These are phyloP conservation scores for Chlorencoelia australis DNA, from an alignment of 2,329 filamentous ascomycete species.

Conservation along the genomic window DNA sequence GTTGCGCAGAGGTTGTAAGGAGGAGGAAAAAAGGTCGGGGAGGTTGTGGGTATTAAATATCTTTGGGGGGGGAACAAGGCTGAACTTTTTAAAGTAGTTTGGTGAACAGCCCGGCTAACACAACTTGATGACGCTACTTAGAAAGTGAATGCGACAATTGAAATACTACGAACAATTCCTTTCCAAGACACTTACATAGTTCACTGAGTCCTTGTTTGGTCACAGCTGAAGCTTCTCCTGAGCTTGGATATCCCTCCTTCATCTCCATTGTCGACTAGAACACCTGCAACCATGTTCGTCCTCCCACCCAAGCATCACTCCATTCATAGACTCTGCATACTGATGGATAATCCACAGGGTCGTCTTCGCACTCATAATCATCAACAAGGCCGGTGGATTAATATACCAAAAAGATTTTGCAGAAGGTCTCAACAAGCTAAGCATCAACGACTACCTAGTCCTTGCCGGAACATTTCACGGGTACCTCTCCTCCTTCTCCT, in stretches of 20 bases:
- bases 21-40: neutral
- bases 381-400: slow-evolving; percentile 96
- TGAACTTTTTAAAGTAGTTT: neutral
- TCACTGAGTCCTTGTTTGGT: no score
- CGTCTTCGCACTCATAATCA: slow-evolving; percentile 89
- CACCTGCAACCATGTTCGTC: neutral
- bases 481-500: slow-evolving; percentile 44
- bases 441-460: slow-evolving; percentile 92
- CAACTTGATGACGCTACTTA: no score
- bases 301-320: no score
- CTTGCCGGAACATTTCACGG: slow-evolving; percentile 96
- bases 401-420: slow-evolving; percentile 95
- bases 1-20: neutral
- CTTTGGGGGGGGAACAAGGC: neutral
- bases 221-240: no score
- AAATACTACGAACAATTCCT: no score
- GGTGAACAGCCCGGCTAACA: no score
- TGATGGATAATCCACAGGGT: slow-evolving; percentile 49
- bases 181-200: no score
- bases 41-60: neutral
- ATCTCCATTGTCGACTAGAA: neutral
- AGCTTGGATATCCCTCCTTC: slow-evolving; percentile 1
- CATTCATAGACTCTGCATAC: neutral
- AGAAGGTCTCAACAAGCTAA: slow-evolving; percentile 75
- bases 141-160: no score